phyloP scores from a whole-genome alignment of 2,329 filamentous ascomycete species.

The Magnaporthiopsis poae region DNA sequence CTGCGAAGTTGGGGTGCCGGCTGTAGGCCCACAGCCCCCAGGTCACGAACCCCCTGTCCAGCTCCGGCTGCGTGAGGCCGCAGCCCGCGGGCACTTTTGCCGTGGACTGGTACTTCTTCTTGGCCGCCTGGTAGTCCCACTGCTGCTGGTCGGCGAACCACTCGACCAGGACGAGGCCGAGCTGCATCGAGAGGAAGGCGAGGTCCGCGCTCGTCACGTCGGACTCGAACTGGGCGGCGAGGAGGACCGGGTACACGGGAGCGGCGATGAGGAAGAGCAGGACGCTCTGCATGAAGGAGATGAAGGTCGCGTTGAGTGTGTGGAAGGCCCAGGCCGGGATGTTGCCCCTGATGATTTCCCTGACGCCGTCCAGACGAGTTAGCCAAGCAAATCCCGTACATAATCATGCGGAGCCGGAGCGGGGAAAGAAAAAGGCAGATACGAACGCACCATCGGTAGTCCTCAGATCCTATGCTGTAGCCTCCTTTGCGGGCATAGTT shows the following conservation, averaged over 20 bases:
- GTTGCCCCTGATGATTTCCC: slow-evolving; percentile 60
- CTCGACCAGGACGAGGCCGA: slow-evolving; percentile 52
- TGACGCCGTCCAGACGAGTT: slow-evolving; percentile 19
- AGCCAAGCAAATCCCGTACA: background rate
- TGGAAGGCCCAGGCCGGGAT: slow-evolving; percentile 61
- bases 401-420: too few relatives aligned
- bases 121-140: slow-evolving; percentile 81
- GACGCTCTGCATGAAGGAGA: slow-evolving; percentile 71
- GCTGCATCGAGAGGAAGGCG: slow-evolving; percentile 34
- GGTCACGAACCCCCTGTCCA: slow-evolving; percentile 82
- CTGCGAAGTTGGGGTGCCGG: slow-evolving; percentile 88
- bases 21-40: slow-evolving; percentile 78
- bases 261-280: slow-evolving; percentile 65
- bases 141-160: slow-evolving; percentile 85
- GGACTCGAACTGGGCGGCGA: slow-evolving; percentile 56
- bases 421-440: background rate
- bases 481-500: slow-evolving; percentile 97
- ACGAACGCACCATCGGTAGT: slow-evolving; percentile 69
- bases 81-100: slow-evolving; percentile 54
- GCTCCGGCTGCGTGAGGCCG: slow-evolving; percentile 56
- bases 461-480: slow-evolving; percentile 79
- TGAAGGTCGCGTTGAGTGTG: slow-evolving; percentile 81
- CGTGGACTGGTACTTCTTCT: slow-evolving; percentile 62
- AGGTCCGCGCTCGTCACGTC: slow-evolving; percentile 35
- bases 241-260: slow-evolving; percentile 74